phyloP scores from a whole-genome alignment of 176 grass and related monocot genomes.

The Poa pratensis region DNA sequence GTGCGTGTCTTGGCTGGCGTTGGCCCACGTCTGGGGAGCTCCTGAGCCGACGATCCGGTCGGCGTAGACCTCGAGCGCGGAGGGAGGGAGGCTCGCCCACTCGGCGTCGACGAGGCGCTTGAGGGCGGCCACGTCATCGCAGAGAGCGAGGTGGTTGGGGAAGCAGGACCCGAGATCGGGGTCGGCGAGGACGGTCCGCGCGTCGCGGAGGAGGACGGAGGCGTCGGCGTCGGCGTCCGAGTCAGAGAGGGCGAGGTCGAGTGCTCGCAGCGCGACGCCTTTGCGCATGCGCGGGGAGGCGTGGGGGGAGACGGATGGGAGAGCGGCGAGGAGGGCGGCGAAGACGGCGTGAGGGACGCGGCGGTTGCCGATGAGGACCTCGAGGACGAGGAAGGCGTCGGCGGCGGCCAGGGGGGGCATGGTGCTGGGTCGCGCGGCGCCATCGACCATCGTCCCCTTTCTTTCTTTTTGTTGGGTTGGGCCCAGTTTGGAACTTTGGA shows the following conservation, averaged over 20 bases:
- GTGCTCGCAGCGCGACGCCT: conserved; percentile 38
- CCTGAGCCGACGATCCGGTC: conserved; percentile 34
- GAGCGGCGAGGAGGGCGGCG: conserved; percentile 24
- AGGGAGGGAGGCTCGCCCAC: conserved; percentile 45
- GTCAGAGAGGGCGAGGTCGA: conserved; percentile 29
- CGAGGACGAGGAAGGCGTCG: conserved; percentile 43
- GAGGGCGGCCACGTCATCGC: conserved; percentile 4
- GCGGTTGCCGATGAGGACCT: conserved; percentile 39
- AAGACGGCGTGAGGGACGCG: conserved; percentile 25
- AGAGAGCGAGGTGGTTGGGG: not conserved
- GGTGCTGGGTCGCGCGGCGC: not conserved
- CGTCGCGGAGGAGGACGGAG: conserved; percentile 16
- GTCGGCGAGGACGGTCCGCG: conserved; percentile 32
- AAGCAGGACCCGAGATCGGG: conserved; percentile 34
- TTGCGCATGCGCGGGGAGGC: conserved; percentile 42
- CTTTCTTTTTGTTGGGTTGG: not conserved
- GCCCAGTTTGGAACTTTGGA: not conserved
- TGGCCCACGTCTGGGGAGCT: conserved; percentile 13
- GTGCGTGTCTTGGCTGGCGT: conserved; percentile 29
- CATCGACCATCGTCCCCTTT: not conserved
- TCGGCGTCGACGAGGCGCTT: conserved; percentile 40
- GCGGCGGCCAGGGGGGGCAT: conserved; percentile 6
- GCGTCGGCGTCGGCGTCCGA: not conserved
- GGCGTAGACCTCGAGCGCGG: conserved; percentile 15
- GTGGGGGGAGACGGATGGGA: not conserved